Conservation (phyloP, 495 filamentous ascomycete species). For the Cryomyces minteri region DNA sequence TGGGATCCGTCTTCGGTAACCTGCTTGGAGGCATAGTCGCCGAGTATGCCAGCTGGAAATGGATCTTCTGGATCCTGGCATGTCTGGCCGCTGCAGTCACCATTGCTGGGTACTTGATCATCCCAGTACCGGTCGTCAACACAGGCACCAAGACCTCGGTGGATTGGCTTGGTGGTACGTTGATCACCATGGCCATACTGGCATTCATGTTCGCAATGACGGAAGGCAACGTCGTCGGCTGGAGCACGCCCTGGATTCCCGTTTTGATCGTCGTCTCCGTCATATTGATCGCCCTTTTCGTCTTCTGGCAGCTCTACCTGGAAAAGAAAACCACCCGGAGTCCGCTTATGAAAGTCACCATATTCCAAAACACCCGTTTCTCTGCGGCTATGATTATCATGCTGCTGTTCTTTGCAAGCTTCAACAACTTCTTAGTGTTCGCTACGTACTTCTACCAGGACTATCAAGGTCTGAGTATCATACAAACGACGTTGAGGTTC, state of each 20-base stretch:
- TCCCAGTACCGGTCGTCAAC: slow-evolving; percentile 10
- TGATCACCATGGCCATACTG: slow-evolving; percentile 23
- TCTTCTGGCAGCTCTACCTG: slow-evolving; percentile 44
- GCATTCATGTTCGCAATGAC: slow-evolving; percentile 43
- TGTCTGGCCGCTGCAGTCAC: slow-evolving; percentile 13
- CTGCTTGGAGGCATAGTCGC: slow-evolving; percentile 33
- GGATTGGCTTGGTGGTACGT: slow-evolving; percentile 19
- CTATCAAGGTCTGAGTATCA: slow-evolving; percentile 30
- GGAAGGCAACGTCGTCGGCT: slow-evolving; percentile 46
- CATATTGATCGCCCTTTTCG: slow-evolving; percentile 36
- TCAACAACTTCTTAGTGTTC: slow-evolving; percentile 40
- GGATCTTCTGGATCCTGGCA: slow-evolving; percentile 28
- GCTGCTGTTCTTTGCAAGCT: slow-evolving; percentile 37
- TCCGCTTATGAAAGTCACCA: slow-evolving; percentile 41
- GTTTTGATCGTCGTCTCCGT: slow-evolving; percentile 43
- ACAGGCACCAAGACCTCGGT: slow-evolving; percentile 19
- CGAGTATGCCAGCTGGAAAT: slow-evolving; percentile 37
- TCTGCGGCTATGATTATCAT: slow-evolving; percentile 41
- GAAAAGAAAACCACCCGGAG: slow-evolving; percentile 26
- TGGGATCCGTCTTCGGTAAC: slow-evolving; percentile 37
- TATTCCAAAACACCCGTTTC: slow-evolving; percentile 32
- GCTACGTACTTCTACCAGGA: slow-evolving; percentile 46
- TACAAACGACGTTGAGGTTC: slow-evolving; percentile 42
- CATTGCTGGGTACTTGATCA: slow-evolving; percentile 15
- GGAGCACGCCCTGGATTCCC: slow-evolving; percentile 46